Evolutionary conservation across 352 stramenopile species (phyloP), one percentile per base, ranked within the genome.

Genomic region (Pythium monospermum): DNA sequence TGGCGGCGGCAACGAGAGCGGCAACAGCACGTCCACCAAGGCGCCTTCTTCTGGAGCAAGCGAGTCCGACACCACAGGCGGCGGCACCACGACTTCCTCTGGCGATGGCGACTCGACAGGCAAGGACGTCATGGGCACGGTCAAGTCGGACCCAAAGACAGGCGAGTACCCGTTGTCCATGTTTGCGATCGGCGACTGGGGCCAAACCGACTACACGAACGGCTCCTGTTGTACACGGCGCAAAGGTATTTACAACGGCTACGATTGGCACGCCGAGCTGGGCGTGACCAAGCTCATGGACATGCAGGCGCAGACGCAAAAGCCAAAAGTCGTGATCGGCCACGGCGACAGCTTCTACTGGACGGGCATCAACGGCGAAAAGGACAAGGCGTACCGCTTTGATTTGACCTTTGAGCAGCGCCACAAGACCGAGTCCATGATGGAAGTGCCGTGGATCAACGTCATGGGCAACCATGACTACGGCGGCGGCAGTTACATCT

Each of bases 311-410:
- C 43, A 13, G 15, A 52, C 56, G 23, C 50, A 65, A 30, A 68
- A 77, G 33, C 68, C 68, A 7, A 15, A 40, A 18, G 65, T 66
- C 25, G 59, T 76, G 22, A n/a, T 77, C 12, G 59, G 61, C 45
- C 68, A 77, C 42, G 65, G 68, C 39, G 68, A 74, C 45, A 77
- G 71, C 56, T 77, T 77, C 37, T 77, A 77, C 60, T 72, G 64
- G 65, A 69, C 56, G 3, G 68, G 68, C 25, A 69, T 75, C n/a
- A 16, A 49, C 5, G 57, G 59, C 49, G 48, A 32, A 2, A 57
- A 36, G 10, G 63, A 75, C 45, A 38, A 57, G 39, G 35, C 60
- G 41, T 68, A 71, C 46, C 62, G 66, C 26, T 71, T 76, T 21
- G 43, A 71, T 53, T 32, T 57, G 16, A 64, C 62, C 6, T 76